phyloP scores from a whole-genome alignment of 768 basidiomycete species.

The Kwoniella mangroviensis region DNA sequence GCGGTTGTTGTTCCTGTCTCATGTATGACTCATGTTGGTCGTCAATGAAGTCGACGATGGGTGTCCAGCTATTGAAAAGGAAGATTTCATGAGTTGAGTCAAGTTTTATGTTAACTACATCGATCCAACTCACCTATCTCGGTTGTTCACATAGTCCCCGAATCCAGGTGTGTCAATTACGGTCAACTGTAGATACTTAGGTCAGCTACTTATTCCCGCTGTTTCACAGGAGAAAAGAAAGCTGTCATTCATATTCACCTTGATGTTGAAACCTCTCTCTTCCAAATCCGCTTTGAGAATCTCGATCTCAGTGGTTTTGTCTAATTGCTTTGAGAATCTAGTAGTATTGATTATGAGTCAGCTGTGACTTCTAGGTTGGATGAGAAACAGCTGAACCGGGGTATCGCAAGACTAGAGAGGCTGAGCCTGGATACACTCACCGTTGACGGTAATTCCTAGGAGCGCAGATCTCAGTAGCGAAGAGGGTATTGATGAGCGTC shows the following conservation, averaged over 20 bases:
- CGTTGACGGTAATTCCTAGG: slow-evolving; percentile 77
- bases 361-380: not conserved
- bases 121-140: slow-evolving; percentile 75
- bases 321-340: slow-evolving; percentile 78
- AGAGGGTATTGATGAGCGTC: slow-evolving; percentile 97
- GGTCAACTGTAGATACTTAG: no score
- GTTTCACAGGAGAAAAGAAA: no score
- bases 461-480: slow-evolving; percentile 92
- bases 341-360: not conserved
- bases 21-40: slow-evolving; percentile 61
- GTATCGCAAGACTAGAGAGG: not conserved
- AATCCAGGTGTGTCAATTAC: slow-evolving; percentile 99
- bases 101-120: no score
- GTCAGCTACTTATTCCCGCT: no score
- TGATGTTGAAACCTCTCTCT: slow-evolving; percentile 99
- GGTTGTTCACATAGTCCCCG: slow-evolving; percentile 99
- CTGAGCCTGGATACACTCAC: slow-evolving; percentile 26
- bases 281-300: slow-evolving; percentile 99
- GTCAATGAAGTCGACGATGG: slow-evolving; percentile 90
- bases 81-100: not conserved
- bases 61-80: slow-evolving; percentile 68
- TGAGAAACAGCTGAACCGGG: no score
- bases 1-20: slow-evolving; percentile 99
- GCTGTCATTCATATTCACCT: slow-evolving; percentile 27
- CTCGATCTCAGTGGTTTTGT: slow-evolving; percentile 97